Percentiles rank a stretch among this genome's conserved stretches.
Evolutionary conservation across 2,329 filamentous ascomycete species (phyloP).

Genomic region (Colletotrichum destructivum): DNA sequence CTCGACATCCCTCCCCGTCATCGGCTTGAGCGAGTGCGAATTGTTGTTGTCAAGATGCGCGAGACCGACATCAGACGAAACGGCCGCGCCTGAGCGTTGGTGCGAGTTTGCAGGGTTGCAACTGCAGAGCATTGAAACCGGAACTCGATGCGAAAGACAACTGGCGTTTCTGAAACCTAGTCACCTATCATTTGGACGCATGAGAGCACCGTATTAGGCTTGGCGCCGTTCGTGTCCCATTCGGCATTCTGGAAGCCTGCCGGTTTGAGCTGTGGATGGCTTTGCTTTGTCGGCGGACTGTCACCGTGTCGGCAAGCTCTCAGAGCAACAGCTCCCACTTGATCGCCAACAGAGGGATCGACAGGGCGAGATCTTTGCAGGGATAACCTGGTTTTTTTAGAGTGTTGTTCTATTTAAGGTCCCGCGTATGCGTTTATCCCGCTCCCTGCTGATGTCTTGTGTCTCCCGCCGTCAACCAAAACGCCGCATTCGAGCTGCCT

Average conservation of each 20-base stretch:
- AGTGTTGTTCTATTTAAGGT: slow-evolving; percentile 8
- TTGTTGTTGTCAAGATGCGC: slow-evolving; percentile 22
- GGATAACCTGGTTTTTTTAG: not conserved
- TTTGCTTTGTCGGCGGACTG: not conserved
- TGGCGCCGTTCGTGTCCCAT: slow-evolving; percentile 9
- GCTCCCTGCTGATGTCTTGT: not conserved
- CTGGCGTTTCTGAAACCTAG: slow-evolving; percentile 36
- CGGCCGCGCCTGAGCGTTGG: slow-evolving; percentile 26
- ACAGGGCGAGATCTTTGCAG: not conserved
- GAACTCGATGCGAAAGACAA: slow-evolving; percentile 41
- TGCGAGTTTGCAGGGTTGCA: not conserved
- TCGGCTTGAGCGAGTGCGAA: slow-evolving; percentile 33
- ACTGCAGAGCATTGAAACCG: slow-evolving; percentile 35
- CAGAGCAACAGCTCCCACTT: not conserved
- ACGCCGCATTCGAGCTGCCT: not conserved
- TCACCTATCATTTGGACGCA: slow-evolving; percentile 20
- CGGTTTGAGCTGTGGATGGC: not conserved
- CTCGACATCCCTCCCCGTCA: slow-evolving; percentile 17
- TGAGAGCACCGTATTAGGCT: slow-evolving; percentile 18
- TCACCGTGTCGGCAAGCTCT: not conserved
- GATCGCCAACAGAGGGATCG: too few relatives aligned
- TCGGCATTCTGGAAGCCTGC: slow-evolving; percentile 30
- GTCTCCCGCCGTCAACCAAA: not conserved
- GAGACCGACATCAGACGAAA: slow-evolving; percentile 34
- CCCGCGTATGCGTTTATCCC: not conserved